These are phyloP conservation scores for Phaeophleospora eucalypticola DNA, from an alignment of 2,329 filamentous ascomycete genomes.

Conservation along the genomic window DNA sequence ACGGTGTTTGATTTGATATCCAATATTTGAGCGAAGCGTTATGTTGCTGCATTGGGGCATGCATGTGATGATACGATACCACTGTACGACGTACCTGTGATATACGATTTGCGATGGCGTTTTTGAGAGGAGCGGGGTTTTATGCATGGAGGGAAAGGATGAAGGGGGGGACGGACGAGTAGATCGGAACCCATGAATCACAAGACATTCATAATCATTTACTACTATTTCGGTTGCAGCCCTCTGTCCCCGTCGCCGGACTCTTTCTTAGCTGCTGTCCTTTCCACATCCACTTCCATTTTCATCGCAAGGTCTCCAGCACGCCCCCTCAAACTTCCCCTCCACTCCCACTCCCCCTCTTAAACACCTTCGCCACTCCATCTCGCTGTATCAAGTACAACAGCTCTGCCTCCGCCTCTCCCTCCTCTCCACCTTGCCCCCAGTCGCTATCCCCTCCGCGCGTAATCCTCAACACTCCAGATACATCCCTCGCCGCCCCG, in stretches of 20 bases:
- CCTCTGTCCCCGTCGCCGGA: too few relatives aligned
- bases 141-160: neutral
- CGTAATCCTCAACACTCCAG: constrained; percentile 77
- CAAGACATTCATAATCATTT: neutral
- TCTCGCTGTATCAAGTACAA: constrained; percentile 78
- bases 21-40: neutral
- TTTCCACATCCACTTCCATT: too few relatives aligned
- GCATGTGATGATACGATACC: neutral
- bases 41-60: neutral
- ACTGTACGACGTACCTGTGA: too few relatives aligned
- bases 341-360: constrained; percentile 66
- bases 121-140: neutral
- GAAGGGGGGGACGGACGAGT: neutral
- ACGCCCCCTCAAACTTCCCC: too few relatives aligned
- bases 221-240: too few relatives aligned
- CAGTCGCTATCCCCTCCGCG: constrained; percentile 45
- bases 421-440: constrained; percentile 16
- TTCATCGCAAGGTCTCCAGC: too few relatives aligned
- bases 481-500: constrained; percentile 84
- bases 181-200: neutral
- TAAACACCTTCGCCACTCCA: constrained; percentile 77
- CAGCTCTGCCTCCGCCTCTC: constrained; percentile 64
- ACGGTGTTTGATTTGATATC: neutral
- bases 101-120: neutral
- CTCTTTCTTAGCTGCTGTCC: too few relatives aligned